Conservation (phyloP, 2,329 filamentous ascomycete species). For the Coniochaeta sp. region DNA sequence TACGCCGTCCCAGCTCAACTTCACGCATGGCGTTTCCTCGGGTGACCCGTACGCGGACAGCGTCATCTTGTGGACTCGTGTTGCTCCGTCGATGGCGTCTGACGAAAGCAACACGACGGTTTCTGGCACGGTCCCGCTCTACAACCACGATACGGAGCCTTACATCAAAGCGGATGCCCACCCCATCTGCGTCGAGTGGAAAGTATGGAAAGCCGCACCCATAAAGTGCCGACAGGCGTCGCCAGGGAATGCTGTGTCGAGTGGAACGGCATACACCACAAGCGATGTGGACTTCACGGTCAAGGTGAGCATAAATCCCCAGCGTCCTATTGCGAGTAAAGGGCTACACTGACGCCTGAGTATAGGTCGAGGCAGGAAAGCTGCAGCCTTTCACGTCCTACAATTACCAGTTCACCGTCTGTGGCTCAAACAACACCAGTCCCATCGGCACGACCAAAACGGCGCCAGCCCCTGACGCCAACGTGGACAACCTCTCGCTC, state of each 20-base stretch:
- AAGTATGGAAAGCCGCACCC: conserved; percentile 43
- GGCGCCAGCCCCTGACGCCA: conserved; percentile 48
- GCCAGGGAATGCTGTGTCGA: no score
- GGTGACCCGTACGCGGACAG: conserved; percentile 42
- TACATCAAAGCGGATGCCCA: conserved; percentile 43
- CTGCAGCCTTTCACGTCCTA: conserved; percentile 59
- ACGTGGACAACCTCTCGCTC: conserved; percentile 49
- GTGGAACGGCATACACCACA: conserved; percentile 59
- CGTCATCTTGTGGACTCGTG: conserved; percentile 44
- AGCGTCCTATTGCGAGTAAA: no score
- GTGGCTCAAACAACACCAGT: conserved; percentile 53
- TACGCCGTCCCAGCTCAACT: no score
- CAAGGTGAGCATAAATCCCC: conserved; percentile 39
- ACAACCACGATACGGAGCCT: conserved; percentile 33
- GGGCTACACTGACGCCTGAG: conserved; percentile 2
- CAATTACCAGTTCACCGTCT: conserved; percentile 63
- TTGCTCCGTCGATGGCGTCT: conserved; percentile 32
- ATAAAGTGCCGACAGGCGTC: conserved; percentile 34
- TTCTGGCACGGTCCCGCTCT: conserved; percentile 29
- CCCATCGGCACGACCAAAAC: conserved; percentile 65
- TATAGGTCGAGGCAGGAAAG: conserved; percentile 55
- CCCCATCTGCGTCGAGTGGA: conserved; percentile 63
- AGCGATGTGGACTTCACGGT: conserved; percentile 71
- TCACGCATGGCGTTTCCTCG: conserved; percentile 51
- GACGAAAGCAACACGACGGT: conserved; percentile 36